Percentiles rank a stretch among this genome's conserved stretches.
phyloP scores from a whole-genome alignment of 306 rosid species.

The Cicer judaicum region DNA sequence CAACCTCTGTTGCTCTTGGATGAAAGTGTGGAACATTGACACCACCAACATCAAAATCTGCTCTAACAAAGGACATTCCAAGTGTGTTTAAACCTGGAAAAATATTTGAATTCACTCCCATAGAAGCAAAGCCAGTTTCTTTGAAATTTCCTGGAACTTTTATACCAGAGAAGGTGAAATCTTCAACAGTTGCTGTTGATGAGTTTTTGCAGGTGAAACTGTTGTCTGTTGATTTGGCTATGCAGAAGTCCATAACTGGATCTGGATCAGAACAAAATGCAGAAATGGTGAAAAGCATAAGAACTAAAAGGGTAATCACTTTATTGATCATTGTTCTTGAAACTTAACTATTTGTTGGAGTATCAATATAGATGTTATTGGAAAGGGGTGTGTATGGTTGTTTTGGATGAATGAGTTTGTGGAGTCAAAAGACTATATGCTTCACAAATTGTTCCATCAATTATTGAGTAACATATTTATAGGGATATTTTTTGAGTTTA shows the following conservation, averaged over 20 bases:
- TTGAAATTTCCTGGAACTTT: slow-evolving; percentile 66
- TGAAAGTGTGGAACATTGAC: slow-evolving; percentile 82
- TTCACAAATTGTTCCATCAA: slow-evolving; percentile 37
- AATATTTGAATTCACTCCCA: slow-evolving; percentile 66
- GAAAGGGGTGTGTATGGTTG: slow-evolving; percentile 6
- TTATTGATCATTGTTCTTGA: slow-evolving; percentile 46
- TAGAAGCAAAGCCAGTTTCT: slow-evolving; percentile 63
- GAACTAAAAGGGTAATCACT: slow-evolving; percentile 31
- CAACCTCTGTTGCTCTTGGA: slow-evolving; percentile 90
- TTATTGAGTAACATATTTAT: slow-evolving; percentile 42
- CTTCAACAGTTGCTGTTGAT: slow-evolving; percentile 68
- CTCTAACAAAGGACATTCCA: slow-evolving; percentile 82
- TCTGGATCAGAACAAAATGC: slow-evolving; percentile 83
- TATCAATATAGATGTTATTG: slow-evolving; percentile 10
- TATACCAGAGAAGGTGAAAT: slow-evolving; percentile 76
- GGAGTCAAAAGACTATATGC: slow-evolving; percentile 4
- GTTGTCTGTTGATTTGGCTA: slow-evolving; percentile 50
- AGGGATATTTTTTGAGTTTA: neutral
- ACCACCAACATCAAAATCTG: slow-evolving; percentile 83
- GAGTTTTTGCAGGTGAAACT: slow-evolving; percentile 71
- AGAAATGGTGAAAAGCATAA: slow-evolving; percentile 47
- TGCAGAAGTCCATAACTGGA: slow-evolving; percentile 83
- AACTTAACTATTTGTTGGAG: slow-evolving; percentile 25
- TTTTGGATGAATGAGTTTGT: neutral
- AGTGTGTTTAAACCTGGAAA: slow-evolving; percentile 94